Evolutionary conservation across 108 stramenopile genomes (phyloP).

Genomic region (Aureococcus anophagefferens): DNA sequence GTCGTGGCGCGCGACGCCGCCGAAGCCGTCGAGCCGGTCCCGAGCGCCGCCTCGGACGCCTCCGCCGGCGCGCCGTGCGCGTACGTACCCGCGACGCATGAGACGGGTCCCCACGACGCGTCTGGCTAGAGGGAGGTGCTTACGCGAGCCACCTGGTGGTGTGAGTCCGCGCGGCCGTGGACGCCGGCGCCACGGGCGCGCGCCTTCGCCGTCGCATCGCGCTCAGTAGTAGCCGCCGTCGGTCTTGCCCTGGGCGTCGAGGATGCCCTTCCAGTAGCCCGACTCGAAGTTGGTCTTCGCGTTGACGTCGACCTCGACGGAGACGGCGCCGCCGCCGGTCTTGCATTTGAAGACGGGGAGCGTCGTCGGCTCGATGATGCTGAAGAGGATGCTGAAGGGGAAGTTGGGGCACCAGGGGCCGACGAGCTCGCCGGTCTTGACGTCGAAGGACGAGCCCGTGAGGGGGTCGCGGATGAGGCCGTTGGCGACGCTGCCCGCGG

Average conservation of each 20-base stretch:
- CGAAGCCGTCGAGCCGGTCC: too few species aligned
- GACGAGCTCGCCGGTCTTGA: slow-evolving; percentile 84
- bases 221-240: slow-evolving; percentile 98
- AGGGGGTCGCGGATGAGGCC: slow-evolving; percentile 82
- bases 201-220: too few species aligned
- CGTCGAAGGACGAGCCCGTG: slow-evolving; percentile 79
- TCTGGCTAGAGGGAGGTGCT: too few species aligned
- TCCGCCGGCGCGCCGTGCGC: too few species aligned
- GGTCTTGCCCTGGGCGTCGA: slow-evolving; percentile 96
- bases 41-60: too few species aligned
- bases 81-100: too few species aligned
- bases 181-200: too few species aligned
- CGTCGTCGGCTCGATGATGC: slow-evolving; percentile 70
- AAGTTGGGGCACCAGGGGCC: slow-evolving; percentile 70
- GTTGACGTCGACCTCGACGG: slow-evolving; percentile 95
- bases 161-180: too few species aligned
- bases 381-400: too few species aligned
- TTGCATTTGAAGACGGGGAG: slow-evolving; percentile 73
- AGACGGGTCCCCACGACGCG: too few species aligned
- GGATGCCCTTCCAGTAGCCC: slow-evolving; percentile 87
- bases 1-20: too few species aligned
- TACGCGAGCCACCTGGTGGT: too few species aligned
- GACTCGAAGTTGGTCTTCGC: slow-evolving; percentile 91
- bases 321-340: slow-evolving; percentile 62
- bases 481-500: slow-evolving; percentile 68